Evolutionary conservation across 2,329 filamentous ascomycete genomes (phyloP), one percentile per base, ranked within the genome.

Genomic region (Aureobasidium pullulans): DNA sequence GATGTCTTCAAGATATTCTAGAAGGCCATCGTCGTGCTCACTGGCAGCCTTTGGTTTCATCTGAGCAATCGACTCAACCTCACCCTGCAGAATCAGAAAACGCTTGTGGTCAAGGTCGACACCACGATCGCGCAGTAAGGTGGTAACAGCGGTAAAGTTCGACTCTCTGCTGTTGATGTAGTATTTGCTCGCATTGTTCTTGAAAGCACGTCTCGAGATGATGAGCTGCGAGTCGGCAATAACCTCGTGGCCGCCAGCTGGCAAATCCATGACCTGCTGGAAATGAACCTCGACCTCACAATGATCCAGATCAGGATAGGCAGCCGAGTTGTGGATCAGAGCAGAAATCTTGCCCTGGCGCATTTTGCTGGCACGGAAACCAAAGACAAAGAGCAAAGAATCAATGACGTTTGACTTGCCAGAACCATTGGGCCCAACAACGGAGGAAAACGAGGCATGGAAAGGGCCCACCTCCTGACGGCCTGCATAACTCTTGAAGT

Each of bases 381-480:
- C 94, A 70, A 99, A 99, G n/a, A 99, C 94, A 69, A 99, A 99
- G 0, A 99, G 83, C 31, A 99, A 78, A 2, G 94, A 96, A 74
- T 99, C 94, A 70, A 99, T 99, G 63, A 99, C 95, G 68, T 99
- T 99, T 23, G 94, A 97, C 73, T 99, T 99, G 61, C 94, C 94
- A 9, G 94, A 99, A 62, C 94, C 94, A 71, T 99, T 99, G 52
- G 95, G 94, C 0, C 94, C 95, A 9, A 99, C 94, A 2, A 99
- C 94, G 0, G 94, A 96, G 1, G 94, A 96, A 75, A 99, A 99
- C 0, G 94, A 99, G 1, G 90, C 83, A 72, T 99, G 94, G 72
- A 99, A 99, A 0, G 94, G 94, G 0, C 94, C 94, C 61, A 99
- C 94, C 75, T 96, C 88, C 72, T 99, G 94, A 62, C 89, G 81